phyloP scores from a whole-genome alignment of 148 eudicot genomes.

The Silene latifolia region DNA sequence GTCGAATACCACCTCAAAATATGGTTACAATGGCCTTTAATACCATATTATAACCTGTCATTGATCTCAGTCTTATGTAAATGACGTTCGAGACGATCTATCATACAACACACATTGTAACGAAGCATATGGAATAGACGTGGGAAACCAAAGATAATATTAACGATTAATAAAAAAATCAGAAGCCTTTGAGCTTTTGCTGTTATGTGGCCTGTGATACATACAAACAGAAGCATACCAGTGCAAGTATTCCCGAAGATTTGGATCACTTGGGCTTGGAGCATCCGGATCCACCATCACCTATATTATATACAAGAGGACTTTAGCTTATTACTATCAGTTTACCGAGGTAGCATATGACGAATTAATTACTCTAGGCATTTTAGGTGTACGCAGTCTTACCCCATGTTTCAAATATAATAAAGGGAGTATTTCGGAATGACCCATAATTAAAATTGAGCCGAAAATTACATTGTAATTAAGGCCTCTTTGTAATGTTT shows the following conservation, averaged over 20 bases:
- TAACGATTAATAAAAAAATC: background rate
- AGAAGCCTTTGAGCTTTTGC: background rate
- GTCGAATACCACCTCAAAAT: background rate
- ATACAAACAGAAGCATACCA: constrained; percentile 50
- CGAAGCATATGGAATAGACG: background rate
- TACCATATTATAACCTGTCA: constrained; percentile 6
- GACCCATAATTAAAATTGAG: too few relatives aligned
- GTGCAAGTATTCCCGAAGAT: constrained; percentile 75
- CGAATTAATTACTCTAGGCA: background rate
- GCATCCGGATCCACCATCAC: constrained; percentile 96
- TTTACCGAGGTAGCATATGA: background rate
- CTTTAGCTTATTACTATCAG: background rate
- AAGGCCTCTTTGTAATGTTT: too few relatives aligned
- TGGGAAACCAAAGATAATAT: background rate
- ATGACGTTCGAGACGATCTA: background rate
- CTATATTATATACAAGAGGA: constrained; percentile 27
- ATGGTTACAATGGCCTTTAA: background rate
- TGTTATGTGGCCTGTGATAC: background rate
- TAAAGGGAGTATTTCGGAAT: too few relatives aligned
- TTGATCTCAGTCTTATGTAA: constrained; percentile 1
- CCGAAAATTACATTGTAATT: too few relatives aligned
- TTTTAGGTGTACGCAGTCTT: background rate
- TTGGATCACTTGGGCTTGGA: constrained; percentile 87
- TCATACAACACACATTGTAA: background rate
- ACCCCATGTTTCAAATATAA: too few relatives aligned